Conservation (phyloP, 2,329 filamentous ascomycete genomes). For the Sporothrix protearum region DNA sequence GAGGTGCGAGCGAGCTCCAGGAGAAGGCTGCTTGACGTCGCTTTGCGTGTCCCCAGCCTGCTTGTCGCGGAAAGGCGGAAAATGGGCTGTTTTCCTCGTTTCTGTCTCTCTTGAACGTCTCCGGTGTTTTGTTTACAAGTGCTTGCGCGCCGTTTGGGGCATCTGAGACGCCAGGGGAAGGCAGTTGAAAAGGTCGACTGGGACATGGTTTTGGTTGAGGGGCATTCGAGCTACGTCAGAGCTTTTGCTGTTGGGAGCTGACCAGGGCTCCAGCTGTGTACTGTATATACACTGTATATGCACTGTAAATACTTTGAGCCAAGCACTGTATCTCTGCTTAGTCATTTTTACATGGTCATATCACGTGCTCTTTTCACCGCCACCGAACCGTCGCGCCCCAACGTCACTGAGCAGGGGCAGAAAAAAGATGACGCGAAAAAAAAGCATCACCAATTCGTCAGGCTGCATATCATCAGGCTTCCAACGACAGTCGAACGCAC, state of each 20-base stretch:
- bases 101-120: neutral
- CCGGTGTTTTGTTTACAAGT: neutral
- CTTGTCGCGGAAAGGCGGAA: constrained; percentile 14
- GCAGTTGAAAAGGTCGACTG: neutral
- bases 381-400: neutral
- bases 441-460: neutral
- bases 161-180: constrained; percentile 9
- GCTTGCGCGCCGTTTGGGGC: neutral
- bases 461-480: constrained; percentile 10
- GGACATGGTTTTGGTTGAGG: neutral
- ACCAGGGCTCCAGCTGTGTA: neutral
- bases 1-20: neutral
- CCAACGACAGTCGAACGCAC: neutral
- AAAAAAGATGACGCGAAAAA: constrained; percentile 12
- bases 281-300: neutral
- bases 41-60: neutral
- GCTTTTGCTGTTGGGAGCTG: neutral
- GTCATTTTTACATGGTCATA: neutral
- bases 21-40: neutral
- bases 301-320: neutral
- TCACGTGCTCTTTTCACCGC: constrained; percentile 7
- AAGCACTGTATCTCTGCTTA: neutral
- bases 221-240: constrained; percentile 3
- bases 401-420: constrained; percentile 1
- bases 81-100: constrained; percentile 18